phyloP scores from a whole-genome alignment of 768 basidiomycete species.

The Mycena amicta region DNA sequence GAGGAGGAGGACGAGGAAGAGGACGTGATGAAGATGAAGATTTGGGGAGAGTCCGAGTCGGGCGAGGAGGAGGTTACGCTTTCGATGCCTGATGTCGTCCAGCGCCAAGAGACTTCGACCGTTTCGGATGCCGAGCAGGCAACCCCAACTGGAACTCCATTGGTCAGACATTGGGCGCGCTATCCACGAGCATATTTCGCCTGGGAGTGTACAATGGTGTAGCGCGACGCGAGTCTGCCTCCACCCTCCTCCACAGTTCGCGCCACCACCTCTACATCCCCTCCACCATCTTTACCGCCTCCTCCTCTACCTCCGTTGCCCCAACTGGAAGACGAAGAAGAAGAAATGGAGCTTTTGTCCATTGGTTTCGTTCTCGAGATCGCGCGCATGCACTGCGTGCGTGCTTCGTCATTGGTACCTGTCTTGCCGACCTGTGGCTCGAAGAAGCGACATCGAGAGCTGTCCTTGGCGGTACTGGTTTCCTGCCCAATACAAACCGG shows the following conservation, averaged over 20 bases:
- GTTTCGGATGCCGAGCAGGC: constrained; percentile 19
- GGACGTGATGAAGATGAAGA: constrained; percentile 34
- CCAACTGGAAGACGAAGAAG: constrained; percentile 23
- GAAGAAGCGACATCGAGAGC: too few species aligned
- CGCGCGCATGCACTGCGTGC: too few species aligned
- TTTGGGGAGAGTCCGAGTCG: constrained; percentile 17
- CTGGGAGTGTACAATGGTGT: constrained; percentile 23
- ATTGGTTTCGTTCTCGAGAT: too few species aligned
- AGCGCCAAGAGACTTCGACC: neutral
- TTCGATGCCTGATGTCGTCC: neutral
- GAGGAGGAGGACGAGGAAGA: constrained; percentile 44
- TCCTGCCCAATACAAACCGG: too few species aligned
- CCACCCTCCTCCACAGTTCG: constrained; percentile 14
- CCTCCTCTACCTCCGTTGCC: too few species aligned
- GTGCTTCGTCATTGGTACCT: too few species aligned
- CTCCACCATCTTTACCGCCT: neutral
- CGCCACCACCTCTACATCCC: neutral
- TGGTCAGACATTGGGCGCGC: constrained; percentile 12
- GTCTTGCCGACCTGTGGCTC: too few species aligned
- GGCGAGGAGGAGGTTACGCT: constrained; percentile 15
- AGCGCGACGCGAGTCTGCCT: constrained; percentile 27
- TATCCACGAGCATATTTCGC: constrained; percentile 19
- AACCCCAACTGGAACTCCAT: too few species aligned
- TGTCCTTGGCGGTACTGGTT: too few species aligned
- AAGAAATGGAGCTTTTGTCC: constrained; percentile 39